phyloP scores from a whole-genome alignment of 805 yeast species.

The Candida ovalis region DNA sequence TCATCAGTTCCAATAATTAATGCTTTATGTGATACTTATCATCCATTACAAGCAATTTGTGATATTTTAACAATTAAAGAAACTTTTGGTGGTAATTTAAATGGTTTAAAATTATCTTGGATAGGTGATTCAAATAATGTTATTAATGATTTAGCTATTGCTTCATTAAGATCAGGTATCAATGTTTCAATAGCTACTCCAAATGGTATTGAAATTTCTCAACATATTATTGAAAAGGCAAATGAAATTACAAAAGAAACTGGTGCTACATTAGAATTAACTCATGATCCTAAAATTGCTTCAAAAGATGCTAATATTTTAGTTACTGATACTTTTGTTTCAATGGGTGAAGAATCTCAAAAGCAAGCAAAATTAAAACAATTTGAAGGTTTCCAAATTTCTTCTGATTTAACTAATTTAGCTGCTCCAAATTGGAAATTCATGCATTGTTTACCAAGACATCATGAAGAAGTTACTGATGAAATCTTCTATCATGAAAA shows the following conservation, averaged over 20 bases:
- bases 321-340: constrained; percentile 95
- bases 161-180: constrained; percentile 80
- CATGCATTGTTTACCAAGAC: constrained; percentile 98
- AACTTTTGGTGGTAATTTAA: constrained; percentile 51
- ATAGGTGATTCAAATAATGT: constrained; percentile 97
- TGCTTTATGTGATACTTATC: constrained; percentile 87
- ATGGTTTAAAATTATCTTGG: constrained; percentile 83
- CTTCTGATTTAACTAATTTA: constrained; percentile 59
- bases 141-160: constrained; percentile 87
- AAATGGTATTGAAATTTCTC: constrained; percentile 58
- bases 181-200: constrained; percentile 85
- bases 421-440: constrained; percentile 75
- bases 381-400: constrained; percentile 84
- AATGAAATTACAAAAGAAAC: constrained; percentile 45
- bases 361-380: constrained; percentile 67
- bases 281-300: constrained; percentile 75
- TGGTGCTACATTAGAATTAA: constrained; percentile 51
- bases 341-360: constrained; percentile 96
- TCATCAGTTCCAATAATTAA: constrained; percentile 90
- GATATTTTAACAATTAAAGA: constrained; percentile 87
- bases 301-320: constrained; percentile 71
- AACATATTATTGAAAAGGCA: constrained; percentile 52
- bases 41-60: constrained; percentile 93
- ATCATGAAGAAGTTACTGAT: constrained; percentile 89
- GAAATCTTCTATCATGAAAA: constrained; percentile 83